Conservation (phyloP, 306 rosid species). For the Hippophae gyantsensis region DNA sequence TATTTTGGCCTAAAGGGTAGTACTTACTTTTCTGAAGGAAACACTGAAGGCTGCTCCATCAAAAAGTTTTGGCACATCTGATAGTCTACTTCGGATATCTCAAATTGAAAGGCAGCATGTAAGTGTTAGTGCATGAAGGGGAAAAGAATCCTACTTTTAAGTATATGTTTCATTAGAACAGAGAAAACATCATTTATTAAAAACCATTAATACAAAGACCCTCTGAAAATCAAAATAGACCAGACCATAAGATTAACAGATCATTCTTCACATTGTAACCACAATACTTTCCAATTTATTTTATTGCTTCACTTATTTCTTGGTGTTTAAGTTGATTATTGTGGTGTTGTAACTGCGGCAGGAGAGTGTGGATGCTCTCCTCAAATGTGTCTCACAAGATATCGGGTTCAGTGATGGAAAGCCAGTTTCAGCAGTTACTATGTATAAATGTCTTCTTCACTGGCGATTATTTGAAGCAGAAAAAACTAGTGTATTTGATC, state of each 20-base stretch:
- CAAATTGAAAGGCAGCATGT: conserved; percentile 70
- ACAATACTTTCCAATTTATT: neutral
- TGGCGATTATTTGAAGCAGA: conserved; percentile 91
- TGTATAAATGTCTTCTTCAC: conserved; percentile 74
- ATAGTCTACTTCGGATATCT: conserved; percentile 44
- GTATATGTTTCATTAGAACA: conserved; percentile 1
- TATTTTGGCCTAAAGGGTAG: conserved; percentile 16
- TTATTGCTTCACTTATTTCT: conserved; percentile 13
- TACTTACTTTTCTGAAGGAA: conserved; percentile 34
- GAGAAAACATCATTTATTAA: no score
- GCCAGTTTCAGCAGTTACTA: conserved; percentile 76
- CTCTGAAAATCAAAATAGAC: no score
- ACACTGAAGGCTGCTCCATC: conserved; percentile 21
- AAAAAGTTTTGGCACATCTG: conserved; percentile 47
- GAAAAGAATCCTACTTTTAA: neutral
- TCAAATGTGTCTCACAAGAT: conserved; percentile 47
- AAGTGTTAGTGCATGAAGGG: conserved; percentile 19
- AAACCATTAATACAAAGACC: no score
- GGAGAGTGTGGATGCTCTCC: conserved; percentile 75
- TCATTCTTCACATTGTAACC: no score
- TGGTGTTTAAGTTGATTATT: conserved; percentile 7
- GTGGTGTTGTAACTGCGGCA: conserved; percentile 28
- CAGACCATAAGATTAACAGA: no score
- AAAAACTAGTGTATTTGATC: conserved; percentile 88
- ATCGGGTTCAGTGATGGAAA: conserved; percentile 80